A percentile compares a stretch with the other conserved stretches of the same genome.
These are phyloP conservation scores for Leccinum imitatum DNA, from an alignment of 768 basidiomycete genomes.

Conservation along the genomic window DNA sequence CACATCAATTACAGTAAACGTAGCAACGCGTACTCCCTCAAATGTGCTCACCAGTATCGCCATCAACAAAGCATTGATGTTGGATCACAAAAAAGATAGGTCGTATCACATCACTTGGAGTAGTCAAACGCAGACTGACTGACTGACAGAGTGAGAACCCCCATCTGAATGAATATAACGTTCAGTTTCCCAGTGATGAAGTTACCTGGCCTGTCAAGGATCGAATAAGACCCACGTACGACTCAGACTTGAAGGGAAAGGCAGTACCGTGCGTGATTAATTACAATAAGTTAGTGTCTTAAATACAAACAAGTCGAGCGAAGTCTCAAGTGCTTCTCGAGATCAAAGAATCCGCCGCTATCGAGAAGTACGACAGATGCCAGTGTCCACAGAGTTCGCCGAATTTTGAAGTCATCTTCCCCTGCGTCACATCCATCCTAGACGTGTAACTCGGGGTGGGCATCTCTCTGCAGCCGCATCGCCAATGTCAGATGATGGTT, in stretches of 20 bases:
- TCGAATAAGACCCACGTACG: too few species aligned
- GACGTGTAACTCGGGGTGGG: not conserved
- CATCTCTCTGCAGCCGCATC: not conserved
- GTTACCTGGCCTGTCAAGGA: too few species aligned
- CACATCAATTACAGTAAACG: not conserved
- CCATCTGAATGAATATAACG: conserved; percentile 16
- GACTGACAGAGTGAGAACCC: conserved; percentile 15
- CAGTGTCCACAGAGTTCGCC: not conserved
- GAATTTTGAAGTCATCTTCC: not conserved
- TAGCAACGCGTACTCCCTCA: not conserved
- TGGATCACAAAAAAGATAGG: not conserved
- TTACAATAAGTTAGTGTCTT: too few species aligned
- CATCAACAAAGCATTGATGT: conserved; percentile 13
- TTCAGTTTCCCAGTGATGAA: conserved; percentile 1
- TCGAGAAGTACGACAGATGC: not conserved
- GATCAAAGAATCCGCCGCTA: not conserved
- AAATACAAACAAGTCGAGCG: too few species aligned
- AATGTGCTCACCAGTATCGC: conserved; percentile 10
- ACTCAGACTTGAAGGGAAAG: too few species aligned
- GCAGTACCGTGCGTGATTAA: too few species aligned
- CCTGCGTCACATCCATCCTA: not conserved
- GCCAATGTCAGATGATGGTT: not conserved
- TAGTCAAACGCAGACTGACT: not conserved
- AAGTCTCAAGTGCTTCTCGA: not conserved
- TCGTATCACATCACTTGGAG: too few species aligned